Conservation (phyloP, 2,329 filamentous ascomycete genomes). For the Didymella sp. region DNA sequence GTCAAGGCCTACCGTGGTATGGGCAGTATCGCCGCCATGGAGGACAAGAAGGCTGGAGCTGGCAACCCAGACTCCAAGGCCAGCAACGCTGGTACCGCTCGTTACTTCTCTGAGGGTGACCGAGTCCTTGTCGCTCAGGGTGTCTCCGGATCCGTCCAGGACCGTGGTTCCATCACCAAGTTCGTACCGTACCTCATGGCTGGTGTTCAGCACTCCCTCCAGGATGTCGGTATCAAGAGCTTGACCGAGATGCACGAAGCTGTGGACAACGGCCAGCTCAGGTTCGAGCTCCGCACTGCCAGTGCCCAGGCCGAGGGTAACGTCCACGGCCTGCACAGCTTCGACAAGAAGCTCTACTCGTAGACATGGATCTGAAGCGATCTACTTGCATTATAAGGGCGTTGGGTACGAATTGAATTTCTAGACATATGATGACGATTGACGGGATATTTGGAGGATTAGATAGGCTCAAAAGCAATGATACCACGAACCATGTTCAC, state of each 20-base stretch:
- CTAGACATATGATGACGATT: conserved; percentile 35
- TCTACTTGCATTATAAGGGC: conserved; percentile 40
- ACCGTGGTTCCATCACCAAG: conserved; percentile 86
- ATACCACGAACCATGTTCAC: conserved; percentile 41
- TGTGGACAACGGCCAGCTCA: conserved; percentile 75
- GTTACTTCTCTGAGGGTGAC: conserved; percentile 98
- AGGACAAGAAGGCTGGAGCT: conserved; percentile 92
- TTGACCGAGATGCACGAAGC: conserved; percentile 76
- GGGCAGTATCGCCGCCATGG: conserved; percentile 99
- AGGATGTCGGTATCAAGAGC: conserved; percentile 90
- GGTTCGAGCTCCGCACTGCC: conserved; percentile 93
- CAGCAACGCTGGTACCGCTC: conserved; percentile 92
- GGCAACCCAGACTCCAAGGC: conserved; percentile 72
- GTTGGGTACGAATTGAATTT: conserved; percentile 32
- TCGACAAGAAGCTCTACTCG: conserved; percentile 99
- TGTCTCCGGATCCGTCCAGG: conserved; percentile 84
- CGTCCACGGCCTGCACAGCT: conserved; percentile 95
- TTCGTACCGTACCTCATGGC: conserved; percentile 96
- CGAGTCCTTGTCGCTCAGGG: conserved; percentile 94
- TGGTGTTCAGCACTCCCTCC: conserved; percentile 95
- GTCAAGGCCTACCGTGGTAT: conserved; percentile 99
- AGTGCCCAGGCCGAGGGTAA: conserved; percentile 96
- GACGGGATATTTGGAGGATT: conserved; percentile 31
- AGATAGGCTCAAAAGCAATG: conserved; percentile 47
- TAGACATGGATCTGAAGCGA: conserved; percentile 52